Evolutionary conservation across 352 stramenopile genomes (phyloP), one percentile per base, ranked within the genome.

Genomic region (Peronospora belbahrii): DNA sequence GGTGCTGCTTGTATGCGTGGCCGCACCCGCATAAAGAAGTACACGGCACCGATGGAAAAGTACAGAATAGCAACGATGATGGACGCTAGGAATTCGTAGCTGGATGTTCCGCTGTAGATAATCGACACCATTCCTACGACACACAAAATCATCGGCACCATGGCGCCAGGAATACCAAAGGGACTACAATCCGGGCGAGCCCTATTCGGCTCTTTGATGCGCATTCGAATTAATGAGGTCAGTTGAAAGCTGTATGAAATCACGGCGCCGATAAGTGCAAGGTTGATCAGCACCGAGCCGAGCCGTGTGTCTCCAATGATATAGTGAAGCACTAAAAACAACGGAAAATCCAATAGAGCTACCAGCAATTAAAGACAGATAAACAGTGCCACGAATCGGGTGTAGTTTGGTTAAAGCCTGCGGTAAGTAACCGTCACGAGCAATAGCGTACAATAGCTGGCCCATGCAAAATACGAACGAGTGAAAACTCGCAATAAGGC

Each of bases 391-490:
- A 11, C 56, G 54, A 4, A 56, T 72, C 15, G 67, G 61, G 19
- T 80, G 67, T 2, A 74, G 13, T 7, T 32, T 67, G 6, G 72
- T 83, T 15, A 86, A 40, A n/a, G 75, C 35, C 17, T 65, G 43
- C 1, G 74, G 72, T 14, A 86, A 49, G 35, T 58, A 86, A 4
- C 74, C 74, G 35, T 86, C 74, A 11, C 72, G 69, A 14, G 74
- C 74, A 45, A 86, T 86, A 10, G 74, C 74, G 37, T 67, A 81
- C 18, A 85, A 48, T 32, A 85, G 34, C 14, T 76, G 69, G 15
- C 74, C 74, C 74, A 86, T 86, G 57, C 74, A 86, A 42, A 77
- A 86, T n/a, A 86, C 72, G 47, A 86, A 86, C 48, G 71, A 86
- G 62, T 84, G 71, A 49, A 86, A 86, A 50, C 67, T 81, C 14